phyloP scores from a whole-genome alignment of 768 basidiomycete genomes.

The Erythrobasidium yunnanense region DNA sequence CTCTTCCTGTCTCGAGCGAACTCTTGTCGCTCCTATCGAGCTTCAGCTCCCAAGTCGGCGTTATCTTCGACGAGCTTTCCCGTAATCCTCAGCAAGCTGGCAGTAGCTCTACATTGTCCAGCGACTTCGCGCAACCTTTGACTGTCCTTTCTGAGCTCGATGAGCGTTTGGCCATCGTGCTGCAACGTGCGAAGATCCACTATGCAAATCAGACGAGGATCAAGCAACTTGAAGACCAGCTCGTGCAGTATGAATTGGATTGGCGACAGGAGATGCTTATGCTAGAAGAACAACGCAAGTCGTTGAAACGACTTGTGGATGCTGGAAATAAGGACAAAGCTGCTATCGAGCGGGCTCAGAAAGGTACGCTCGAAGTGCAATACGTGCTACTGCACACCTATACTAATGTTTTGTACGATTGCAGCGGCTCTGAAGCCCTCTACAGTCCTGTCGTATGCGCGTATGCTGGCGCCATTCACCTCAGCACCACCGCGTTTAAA shows the following conservation, averaged over 20 bases:
- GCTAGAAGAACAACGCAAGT: background rate
- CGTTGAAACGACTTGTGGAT: background rate
- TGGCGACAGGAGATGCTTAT: constrained; percentile 10
- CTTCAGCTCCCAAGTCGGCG: background rate
- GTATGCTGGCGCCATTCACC: constrained; percentile 33
- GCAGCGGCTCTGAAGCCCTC: constrained; percentile 7
- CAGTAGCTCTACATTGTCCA: background rate
- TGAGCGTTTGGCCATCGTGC: constrained; percentile 2
- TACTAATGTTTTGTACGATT: constrained; percentile 1
- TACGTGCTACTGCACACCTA: background rate
- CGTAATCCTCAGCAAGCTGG: too few relatives aligned
- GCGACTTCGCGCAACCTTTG: background rate
- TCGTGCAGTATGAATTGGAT: constrained; percentile 6
- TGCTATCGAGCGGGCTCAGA: background rate
- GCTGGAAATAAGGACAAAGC: constrained; percentile 4
- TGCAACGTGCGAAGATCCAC: constrained; percentile 11
- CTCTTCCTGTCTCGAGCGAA: constrained; percentile 1
- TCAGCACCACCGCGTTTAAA: constrained; percentile 30
- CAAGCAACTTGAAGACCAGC: constrained; percentile 1
- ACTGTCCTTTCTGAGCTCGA: constrained; percentile 9
- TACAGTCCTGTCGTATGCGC: constrained; percentile 31
- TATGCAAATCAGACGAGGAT: background rate
- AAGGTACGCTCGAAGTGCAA: background rate
- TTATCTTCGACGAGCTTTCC: constrained; percentile 17
- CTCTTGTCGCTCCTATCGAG: background rate